A percentile compares a stretch with the other conserved stretches of the same genome.
Evolutionary conservation across 2,329 filamentous ascomycete genomes (phyloP).

Genomic region (Trichoderma semiorbis): DNA sequence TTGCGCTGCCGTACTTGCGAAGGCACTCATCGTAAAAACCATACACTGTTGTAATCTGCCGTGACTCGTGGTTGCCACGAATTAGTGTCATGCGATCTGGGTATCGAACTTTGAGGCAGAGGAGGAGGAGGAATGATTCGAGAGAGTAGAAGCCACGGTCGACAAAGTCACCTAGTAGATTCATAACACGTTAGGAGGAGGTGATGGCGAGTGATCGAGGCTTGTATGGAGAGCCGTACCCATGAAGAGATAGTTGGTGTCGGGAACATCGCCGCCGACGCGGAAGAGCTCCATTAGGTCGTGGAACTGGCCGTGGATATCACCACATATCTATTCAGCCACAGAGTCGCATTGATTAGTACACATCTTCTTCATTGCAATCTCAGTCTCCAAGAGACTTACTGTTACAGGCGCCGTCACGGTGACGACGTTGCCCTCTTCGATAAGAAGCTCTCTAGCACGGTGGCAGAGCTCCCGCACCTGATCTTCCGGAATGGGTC

Average conservation of each 20-base stretch:
- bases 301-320: constrained; percentile 96
- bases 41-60: constrained; percentile 96
- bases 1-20: constrained; percentile 92
- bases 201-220: neutral
- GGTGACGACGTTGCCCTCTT: constrained; percentile 95
- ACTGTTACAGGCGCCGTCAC: constrained; percentile 93
- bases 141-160: constrained; percentile 97
- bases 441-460: constrained; percentile 89
- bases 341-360: constrained; percentile 9
- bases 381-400: constrained; percentile 31
- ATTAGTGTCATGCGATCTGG: constrained; percentile 96
- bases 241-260: constrained; percentile 98
- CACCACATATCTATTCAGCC: constrained; percentile 73
- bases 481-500: constrained; percentile 90
- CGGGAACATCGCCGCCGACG: constrained; percentile 88
- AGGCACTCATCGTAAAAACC: constrained; percentile 98
- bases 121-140: constrained; percentile 90
- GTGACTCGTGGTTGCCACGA: constrained; percentile 90
- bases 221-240: constrained; percentile 48
- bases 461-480: constrained; percentile 98
- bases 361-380: neutral
- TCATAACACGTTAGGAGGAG: neutral
- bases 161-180: constrained; percentile 76
- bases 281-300: constrained; percentile 96
- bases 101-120: constrained; percentile 95